Percentiles rank a stretch among this genome's conserved stretches.
phyloP scores from a whole-genome alignment of 148 eudicot species.

The Diospyros lotus region DNA sequence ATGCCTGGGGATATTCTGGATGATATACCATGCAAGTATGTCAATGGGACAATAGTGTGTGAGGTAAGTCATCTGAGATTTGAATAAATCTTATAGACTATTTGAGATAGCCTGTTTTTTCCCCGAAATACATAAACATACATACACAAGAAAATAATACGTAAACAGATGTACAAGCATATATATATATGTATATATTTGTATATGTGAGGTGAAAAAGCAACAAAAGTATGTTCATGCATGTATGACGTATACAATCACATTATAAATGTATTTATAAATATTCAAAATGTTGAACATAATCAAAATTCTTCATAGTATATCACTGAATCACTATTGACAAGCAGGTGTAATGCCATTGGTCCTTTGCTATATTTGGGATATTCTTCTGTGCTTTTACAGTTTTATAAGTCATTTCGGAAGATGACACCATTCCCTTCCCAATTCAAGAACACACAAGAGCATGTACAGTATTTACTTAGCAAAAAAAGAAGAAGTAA shows the following conservation, averaged over 20 bases:
- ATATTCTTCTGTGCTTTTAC: neutral
- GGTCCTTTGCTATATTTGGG: no score
- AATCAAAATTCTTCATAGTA: neutral
- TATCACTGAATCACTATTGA: no score
- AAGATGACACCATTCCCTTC: no score
- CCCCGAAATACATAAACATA: neutral
- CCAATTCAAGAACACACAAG: no score
- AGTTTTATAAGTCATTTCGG: neutral
- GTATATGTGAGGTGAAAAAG: no score
- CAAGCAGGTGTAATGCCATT: no score
- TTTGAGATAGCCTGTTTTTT: neutral
- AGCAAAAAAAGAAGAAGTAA: no score
- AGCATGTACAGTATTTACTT: no score
- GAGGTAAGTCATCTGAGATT: slow-evolving; percentile 52
- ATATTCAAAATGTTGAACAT: neutral
- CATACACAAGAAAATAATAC: no score
- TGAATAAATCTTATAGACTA: neutral
- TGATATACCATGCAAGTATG: slow-evolving; percentile 88
- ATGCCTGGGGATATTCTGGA: slow-evolving; percentile 86
- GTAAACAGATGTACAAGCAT: no score
- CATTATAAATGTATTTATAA: neutral
- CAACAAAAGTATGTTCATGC: no score
- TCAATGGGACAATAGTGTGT: slow-evolving; percentile 64
- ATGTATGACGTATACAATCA: neutral
- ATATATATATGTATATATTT: no score